A percentile compares a stretch with the other conserved stretches of the same genome.
phyloP scores from a whole-genome alignment of 805 yeast genomes.

The Candida pini region DNA sequence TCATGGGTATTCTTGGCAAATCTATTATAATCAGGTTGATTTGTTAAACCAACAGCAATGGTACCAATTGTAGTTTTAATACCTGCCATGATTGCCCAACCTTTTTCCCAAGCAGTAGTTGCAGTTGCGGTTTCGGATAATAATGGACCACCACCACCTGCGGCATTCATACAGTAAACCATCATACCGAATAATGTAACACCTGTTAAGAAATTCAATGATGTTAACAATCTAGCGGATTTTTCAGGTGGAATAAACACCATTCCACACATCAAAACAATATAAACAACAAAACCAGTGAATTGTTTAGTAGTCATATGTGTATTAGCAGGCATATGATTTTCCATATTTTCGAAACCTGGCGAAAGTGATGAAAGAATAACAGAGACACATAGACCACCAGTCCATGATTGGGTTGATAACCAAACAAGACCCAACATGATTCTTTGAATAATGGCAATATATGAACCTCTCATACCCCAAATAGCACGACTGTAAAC shows the following conservation, averaged over 20 bases:
- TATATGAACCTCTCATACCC: slow-evolving; percentile 40
- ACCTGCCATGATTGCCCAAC: slow-evolving; percentile 39
- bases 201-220: slow-evolving; percentile 21
- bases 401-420: slow-evolving; percentile 40
- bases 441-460: slow-evolving; percentile 38
- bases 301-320: slow-evolving; percentile 40
- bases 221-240: slow-evolving; percentile 18
- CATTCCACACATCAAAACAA: slow-evolving; percentile 30
- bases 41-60: slow-evolving; percentile 34
- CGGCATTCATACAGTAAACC: slow-evolving; percentile 22
- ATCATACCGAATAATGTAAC: slow-evolving; percentile 21
- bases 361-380: slow-evolving; percentile 37
- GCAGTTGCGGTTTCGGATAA: slow-evolving; percentile 11
- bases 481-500: slow-evolving; percentile 37
- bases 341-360: slow-evolving; percentile 32
- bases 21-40: slow-evolving; percentile 38
- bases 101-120: slow-evolving; percentile 24
- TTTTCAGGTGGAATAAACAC: too few species aligned
- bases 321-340: slow-evolving; percentile 30
- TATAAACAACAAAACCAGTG: slow-evolving; percentile 40
- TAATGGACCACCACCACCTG: slow-evolving; percentile 27
- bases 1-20: slow-evolving; percentile 20
- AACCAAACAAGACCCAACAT: slow-evolving; percentile 42
- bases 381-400: slow-evolving; percentile 37
- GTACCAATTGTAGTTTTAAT: slow-evolving; percentile 36